Evolutionary conservation across 2,329 filamentous ascomycete species (phyloP).

Genomic region (Penicillium oxalicum): DNA sequence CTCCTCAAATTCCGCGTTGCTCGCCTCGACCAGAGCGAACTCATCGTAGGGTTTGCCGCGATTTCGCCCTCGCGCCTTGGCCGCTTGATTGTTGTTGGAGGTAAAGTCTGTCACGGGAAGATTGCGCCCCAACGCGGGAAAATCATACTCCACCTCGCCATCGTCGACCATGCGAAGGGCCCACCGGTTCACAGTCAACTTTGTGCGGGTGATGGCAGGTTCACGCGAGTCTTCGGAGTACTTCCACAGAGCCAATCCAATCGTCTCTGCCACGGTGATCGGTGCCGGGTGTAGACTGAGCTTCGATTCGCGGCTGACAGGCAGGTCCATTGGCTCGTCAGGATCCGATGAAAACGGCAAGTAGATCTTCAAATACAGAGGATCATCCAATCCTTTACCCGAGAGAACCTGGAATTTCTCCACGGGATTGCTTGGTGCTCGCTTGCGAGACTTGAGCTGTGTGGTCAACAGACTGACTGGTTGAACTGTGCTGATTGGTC

Average conservation of each 20-base stretch:
- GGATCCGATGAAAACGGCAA: slow-evolving; percentile 53
- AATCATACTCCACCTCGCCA: slow-evolving; percentile 61
- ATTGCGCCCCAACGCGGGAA: slow-evolving; percentile 53
- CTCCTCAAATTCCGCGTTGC: slow-evolving; percentile 49
- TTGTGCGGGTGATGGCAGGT: slow-evolving; percentile 47
- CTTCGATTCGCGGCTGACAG: slow-evolving; percentile 51
- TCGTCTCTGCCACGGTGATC: slow-evolving; percentile 57
- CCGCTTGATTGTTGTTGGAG: slow-evolving; percentile 60
- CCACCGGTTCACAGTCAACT: slow-evolving; percentile 58
- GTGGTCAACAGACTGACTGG: slow-evolving; percentile 55
- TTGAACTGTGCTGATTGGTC: slow-evolving; percentile 54
- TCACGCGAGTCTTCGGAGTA: slow-evolving; percentile 55
- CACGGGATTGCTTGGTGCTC: slow-evolving; percentile 55
- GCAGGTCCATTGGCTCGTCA: slow-evolving; percentile 53
- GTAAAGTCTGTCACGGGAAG: slow-evolving; percentile 59
- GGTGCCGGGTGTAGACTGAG: slow-evolving; percentile 44
- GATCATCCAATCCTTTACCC: slow-evolving; percentile 55
- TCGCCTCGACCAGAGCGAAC: slow-evolving; percentile 59
- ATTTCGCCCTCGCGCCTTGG: slow-evolving; percentile 47
- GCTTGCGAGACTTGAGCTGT: slow-evolving; percentile 52
- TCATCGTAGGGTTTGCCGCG: slow-evolving; percentile 62
- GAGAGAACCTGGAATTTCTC: slow-evolving; percentile 56
- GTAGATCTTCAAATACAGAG: slow-evolving; percentile 59
- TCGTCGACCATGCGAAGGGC: slow-evolving; percentile 63
- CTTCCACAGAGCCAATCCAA: slow-evolving; percentile 57